A percentile compares a stretch with the other conserved stretches of the same genome.
Conservation (phyloP, 2,329 filamentous ascomycete genomes). For the Aureobasidium lini region DNA sequence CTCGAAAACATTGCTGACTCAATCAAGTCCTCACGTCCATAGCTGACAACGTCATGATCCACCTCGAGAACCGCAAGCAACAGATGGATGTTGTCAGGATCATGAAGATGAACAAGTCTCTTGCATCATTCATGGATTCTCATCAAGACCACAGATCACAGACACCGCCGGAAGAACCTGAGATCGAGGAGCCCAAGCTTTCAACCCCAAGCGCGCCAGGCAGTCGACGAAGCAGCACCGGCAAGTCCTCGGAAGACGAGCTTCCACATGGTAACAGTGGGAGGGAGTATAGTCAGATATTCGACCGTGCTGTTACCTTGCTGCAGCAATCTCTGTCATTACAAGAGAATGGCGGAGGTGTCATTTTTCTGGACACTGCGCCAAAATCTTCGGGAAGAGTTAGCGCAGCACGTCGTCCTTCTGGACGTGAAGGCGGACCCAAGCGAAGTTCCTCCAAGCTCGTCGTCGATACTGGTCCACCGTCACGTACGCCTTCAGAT, state of each 20-base stretch:
- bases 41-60: constrained; percentile 39
- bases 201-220: neutral
- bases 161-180: neutral
- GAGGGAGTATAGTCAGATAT: neutral
- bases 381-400: neutral
- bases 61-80: constrained; percentile 29
- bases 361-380: constrained; percentile 1
- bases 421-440: neutral
- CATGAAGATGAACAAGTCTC: constrained; percentile 22
- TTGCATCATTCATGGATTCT: constrained; percentile 21
- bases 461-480: neutral
- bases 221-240: neutral
- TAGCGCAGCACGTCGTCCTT: neutral
- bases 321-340: neutral
- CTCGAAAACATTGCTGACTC: constrained; percentile 19
- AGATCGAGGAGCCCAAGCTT: neutral
- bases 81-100: constrained; percentile 25
- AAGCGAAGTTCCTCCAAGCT: neutral
- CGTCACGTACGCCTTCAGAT: neutral
- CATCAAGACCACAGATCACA: neutral
- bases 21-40: constrained; percentile 51
- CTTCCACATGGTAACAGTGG: neutral
- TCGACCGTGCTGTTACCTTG: neutral
- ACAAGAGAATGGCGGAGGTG: neutral
- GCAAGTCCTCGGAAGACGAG: constrained; percentile 4